A percentile compares a stretch with the other conserved stretches of the same genome.
These are phyloP conservation scores for Fomitopsis schrenkii DNA, from an alignment of 1,284 basidiomycete genomes.

Conservation along the genomic window DNA sequence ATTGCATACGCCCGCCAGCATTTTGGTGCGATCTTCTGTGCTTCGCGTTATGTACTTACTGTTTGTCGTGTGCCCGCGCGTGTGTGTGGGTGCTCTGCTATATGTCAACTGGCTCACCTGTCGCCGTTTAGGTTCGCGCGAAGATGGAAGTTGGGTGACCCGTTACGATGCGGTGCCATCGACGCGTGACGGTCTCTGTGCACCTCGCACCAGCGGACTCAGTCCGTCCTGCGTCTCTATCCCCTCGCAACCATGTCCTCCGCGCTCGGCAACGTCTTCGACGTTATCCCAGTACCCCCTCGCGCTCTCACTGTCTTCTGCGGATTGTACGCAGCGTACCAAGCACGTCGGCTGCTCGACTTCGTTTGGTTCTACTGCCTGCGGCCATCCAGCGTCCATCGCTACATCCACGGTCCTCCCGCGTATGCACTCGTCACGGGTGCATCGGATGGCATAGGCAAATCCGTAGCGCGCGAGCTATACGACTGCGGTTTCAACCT, in stretches of 20 bases:
- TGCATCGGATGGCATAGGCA: constrained; percentile 30
- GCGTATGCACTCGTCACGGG: constrained; percentile 27
- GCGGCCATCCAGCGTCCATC: neutral
- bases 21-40: no score
- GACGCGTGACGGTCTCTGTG: no score
- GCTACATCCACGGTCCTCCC: constrained; percentile 5
- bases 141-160: no score
- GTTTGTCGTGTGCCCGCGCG: no score
- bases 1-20: no score
- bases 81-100: no score
- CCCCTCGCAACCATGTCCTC: neutral
- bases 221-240: neutral
- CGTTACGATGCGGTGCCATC: no score
- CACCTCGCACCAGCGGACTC: neutral
- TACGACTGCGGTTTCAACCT: constrained; percentile 27
- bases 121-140: no score
- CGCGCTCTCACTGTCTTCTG: neutral
- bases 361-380: constrained; percentile 6
- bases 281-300: neutral
- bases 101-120: no score
- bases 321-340: neutral
- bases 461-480: constrained; percentile 22
- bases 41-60: no score
- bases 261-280: neutral
- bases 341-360: neutral